These are phyloP conservation scores for Stevia rebaudiana DNA, from an alignment of 140 eudicot genomes.

Conservation along the genomic window DNA sequence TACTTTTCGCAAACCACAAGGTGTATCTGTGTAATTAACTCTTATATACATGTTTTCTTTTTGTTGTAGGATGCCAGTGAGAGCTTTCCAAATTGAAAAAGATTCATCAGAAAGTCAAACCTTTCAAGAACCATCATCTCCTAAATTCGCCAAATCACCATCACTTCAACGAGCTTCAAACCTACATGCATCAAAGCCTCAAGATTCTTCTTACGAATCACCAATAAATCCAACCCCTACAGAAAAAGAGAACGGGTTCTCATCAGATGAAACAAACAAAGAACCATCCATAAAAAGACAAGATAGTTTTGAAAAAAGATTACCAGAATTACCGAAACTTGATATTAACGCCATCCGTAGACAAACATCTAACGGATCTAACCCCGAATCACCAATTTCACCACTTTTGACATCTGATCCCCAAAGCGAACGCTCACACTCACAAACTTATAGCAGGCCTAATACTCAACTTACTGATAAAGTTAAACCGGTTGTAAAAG, in stretches of 20 bases:
- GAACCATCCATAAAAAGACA: slow-evolving; percentile 86
- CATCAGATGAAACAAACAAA: slow-evolving; percentile 52
- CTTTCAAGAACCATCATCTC: slow-evolving; percentile 81
- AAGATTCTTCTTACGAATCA: slow-evolving; percentile 61
- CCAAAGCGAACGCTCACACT: slow-evolving; percentile 84
- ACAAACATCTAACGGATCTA: slow-evolving; percentile 59
- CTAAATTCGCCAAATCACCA: slow-evolving; percentile 87
- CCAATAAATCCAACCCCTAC: slow-evolving; percentile 71
- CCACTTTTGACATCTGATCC: slow-evolving; percentile 95
- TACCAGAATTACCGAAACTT: slow-evolving; percentile 87
- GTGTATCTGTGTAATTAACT: no score
- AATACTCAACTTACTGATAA: slow-evolving; percentile 51
- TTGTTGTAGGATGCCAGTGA: slow-evolving; percentile 72
- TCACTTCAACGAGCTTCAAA: slow-evolving; percentile 87
- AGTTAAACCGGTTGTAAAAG: slow-evolving; percentile 40
- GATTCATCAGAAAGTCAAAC: slow-evolving; percentile 65
- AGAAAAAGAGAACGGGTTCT: slow-evolving; percentile 68
- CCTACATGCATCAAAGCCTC: slow-evolving; percentile 45
- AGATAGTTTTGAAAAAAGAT: slow-evolving; percentile 90
- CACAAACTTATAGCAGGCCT: slow-evolving; percentile 93
- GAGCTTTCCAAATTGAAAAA: slow-evolving; percentile 68
- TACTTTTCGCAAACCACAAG: no score
- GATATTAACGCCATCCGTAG: slow-evolving; percentile 60
- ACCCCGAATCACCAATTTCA: slow-evolving; percentile 95
- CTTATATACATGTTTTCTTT: no score